Percentiles rank a stretch among this genome's conserved stretches.
Evolutionary conservation across 306 rosid species (phyloP).

Genomic region (Benincasa hispida): DNA sequence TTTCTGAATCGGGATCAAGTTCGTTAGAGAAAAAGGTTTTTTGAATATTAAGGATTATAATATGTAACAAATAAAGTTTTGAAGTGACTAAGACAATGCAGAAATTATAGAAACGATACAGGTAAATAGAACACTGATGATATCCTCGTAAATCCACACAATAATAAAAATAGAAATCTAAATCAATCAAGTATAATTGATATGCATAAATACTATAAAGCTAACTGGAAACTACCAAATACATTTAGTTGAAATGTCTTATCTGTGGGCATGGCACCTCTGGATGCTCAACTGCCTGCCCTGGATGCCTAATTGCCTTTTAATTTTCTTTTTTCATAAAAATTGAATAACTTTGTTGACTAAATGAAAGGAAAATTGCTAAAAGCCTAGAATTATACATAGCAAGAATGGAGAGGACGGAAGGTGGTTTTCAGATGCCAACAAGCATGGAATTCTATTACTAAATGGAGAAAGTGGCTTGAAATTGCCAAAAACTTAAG

Average conservation of each 20-base stretch:
- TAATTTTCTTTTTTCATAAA: neutral
- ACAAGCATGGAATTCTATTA: neutral
- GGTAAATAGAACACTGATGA: neutral
- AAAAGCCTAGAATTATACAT: neutral
- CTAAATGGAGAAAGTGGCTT: neutral
- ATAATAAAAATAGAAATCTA: neutral
- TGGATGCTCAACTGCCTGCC: neutral
- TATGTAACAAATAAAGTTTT: neutral
- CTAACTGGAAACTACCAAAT: neutral
- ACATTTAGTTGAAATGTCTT: neutral
- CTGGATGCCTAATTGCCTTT: neutral
- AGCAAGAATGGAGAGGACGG: neutral
- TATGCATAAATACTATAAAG: neutral
- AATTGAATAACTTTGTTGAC: neutral
- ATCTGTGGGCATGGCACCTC: neutral
- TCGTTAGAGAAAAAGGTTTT: neutral
- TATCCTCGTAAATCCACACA: neutral
- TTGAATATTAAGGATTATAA: neutral
- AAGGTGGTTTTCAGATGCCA: neutral
- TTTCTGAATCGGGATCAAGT: neutral
- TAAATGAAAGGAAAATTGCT: neutral
- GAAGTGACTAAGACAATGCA: neutral
- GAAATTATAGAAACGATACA: neutral
- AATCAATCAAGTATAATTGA: neutral
- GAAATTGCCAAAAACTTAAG: neutral